Percentiles rank a stretch among this genome's conserved stretches.
phyloP scores from a whole-genome alignment of 768 basidiomycete species.

The Hemileccinum impolitum region DNA sequence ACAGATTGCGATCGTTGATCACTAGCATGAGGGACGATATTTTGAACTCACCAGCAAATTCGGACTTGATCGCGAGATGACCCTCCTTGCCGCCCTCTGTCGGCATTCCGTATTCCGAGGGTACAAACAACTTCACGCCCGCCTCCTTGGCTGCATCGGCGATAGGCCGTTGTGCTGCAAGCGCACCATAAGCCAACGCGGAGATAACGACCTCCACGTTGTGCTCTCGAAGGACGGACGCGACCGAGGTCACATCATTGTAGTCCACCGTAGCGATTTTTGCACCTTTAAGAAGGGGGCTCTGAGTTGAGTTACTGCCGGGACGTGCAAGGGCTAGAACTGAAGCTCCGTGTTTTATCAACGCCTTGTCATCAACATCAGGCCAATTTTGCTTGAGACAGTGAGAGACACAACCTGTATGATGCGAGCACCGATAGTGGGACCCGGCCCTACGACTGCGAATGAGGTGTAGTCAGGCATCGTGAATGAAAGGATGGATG shows the following conservation, averaged over 20 bases:
- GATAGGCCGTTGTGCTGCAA: constrained; percentile 24
- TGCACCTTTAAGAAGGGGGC: constrained; percentile 23
- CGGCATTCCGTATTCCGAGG: constrained; percentile 37
- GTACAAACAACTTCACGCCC: constrained; percentile 37
- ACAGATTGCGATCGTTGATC: not conserved
- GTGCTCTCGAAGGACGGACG: constrained; percentile 29
- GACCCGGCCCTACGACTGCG: constrained; percentile 35
- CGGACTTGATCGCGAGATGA: constrained; percentile 22
- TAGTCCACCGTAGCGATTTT: constrained; percentile 29
- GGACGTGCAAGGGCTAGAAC: constrained; percentile 26
- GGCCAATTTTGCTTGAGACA: not conserved
- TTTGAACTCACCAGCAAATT: constrained; percentile 25
- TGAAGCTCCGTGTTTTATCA: constrained; percentile 19
- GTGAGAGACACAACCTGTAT: constrained; percentile 15
- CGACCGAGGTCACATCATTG: constrained; percentile 21
- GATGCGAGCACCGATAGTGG: constrained; percentile 35
- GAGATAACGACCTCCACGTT: constrained; percentile 35
- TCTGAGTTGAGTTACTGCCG: constrained; percentile 18
- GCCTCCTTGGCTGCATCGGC: constrained; percentile 37
- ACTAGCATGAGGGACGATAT: not conserved
- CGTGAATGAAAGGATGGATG: not conserved
- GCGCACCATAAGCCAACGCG: constrained; percentile 28
- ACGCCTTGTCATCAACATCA: constrained; percentile 15
- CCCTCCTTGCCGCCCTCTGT: constrained; percentile 32
- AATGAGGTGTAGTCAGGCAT: constrained; percentile 33